Base-by-base conservation (phyloP, 768 basidiomycete genomes). In the Hydnum rufescens region DNA sequence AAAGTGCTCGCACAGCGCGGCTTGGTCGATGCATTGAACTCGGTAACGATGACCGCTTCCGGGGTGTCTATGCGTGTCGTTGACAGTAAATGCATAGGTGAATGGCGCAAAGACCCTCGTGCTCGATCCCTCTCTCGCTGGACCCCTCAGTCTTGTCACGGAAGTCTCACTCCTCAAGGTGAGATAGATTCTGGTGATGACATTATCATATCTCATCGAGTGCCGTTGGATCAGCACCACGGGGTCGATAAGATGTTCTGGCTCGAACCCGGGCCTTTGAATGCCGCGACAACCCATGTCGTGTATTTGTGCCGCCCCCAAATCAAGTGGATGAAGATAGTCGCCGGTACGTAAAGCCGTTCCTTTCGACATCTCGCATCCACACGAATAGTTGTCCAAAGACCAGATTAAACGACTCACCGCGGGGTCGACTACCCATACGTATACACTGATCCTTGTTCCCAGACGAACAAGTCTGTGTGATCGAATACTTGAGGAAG, bases 201-300 rank as follows among this genome's bases (percentile, higher is more conserved):
- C 26, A 26, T 47, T 13, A 16, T 25, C 44, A 23, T 8, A 29
- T 43, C 25, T 39, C 22, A 54, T 48, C 50, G 31, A 13, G 16
- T 18, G 32, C 42, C n/a, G 8, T 13, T 25, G 6, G 3, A 22
- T 8, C 58, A 97, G 93, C 85, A 97, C 62, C 92, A 97, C 77
- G 92, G 89, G 3, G 88, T 99, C 2, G 92, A 96, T 69, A 95
- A 95, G 71, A 93, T 99, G 86, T 95, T 92, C 68, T 99, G 95
- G 93, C 76, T 99, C 23, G 95, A 97, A 66, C 65, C 81, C 6
- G 92, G 92, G 18, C 80, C 86, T 5, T 67, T 97, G 44, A 72
- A 77, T 8, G 82, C 86, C 2, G 73, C 77, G 2, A 90, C 92
- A 4, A 74, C 82, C 31, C 92, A 92, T 59, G 77, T 97, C 54